Percentiles rank a stretch among this genome's conserved stretches.
These are phyloP conservation scores for Parastagonospora nodorum DNA, from an alignment of 2,329 filamentous ascomycete species.

Conservation along the genomic window DNA sequence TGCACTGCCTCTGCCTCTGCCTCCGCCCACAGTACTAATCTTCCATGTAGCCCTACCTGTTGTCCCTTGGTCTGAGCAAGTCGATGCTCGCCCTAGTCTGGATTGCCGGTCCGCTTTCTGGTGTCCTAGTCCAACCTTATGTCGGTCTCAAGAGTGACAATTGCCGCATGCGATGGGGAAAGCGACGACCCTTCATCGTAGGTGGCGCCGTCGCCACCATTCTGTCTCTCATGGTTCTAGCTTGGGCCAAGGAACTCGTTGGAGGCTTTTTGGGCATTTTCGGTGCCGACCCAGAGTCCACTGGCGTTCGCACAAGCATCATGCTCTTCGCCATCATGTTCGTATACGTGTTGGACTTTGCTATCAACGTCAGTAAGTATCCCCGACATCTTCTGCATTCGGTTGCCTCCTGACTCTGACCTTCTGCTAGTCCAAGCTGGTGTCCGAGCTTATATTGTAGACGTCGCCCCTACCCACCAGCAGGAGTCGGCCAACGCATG, in stretches of 20 bases:
- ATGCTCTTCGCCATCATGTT: conserved; percentile 82
- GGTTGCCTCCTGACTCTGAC: conserved; percentile 6
- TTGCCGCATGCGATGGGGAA: conserved; percentile 54
- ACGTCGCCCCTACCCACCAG: conserved; percentile 89
- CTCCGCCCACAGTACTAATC: not conserved
- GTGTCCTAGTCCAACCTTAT: conserved; percentile 59
- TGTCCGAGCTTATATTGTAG: conserved; percentile 89
- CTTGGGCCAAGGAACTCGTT: conserved; percentile 62
- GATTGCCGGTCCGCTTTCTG: conserved; percentile 62
- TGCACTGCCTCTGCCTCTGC: too few species aligned
- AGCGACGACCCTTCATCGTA: conserved; percentile 58
- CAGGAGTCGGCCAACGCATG: conserved; percentile 94
- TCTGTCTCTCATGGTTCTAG: conserved; percentile 54
- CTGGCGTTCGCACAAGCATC: conserved; percentile 66
- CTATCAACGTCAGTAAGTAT: conserved; percentile 82
- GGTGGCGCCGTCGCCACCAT: conserved; percentile 56
- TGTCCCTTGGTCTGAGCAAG: conserved; percentile 59
- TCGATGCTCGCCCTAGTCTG: conserved; percentile 59
- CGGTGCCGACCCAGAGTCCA: conserved; percentile 69
- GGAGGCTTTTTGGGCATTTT: conserved; percentile 70
- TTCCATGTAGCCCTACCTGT: conserved; percentile 53
- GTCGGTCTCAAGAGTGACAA: conserved; percentile 60
- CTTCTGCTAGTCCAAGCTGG: conserved; percentile 76
- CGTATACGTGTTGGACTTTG: conserved; percentile 90
- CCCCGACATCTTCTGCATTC: not conserved